These are phyloP conservation scores for Hypomontagnella monticulosa DNA, from an alignment of 495 filamentous ascomycete genomes.

Conservation along the genomic window DNA sequence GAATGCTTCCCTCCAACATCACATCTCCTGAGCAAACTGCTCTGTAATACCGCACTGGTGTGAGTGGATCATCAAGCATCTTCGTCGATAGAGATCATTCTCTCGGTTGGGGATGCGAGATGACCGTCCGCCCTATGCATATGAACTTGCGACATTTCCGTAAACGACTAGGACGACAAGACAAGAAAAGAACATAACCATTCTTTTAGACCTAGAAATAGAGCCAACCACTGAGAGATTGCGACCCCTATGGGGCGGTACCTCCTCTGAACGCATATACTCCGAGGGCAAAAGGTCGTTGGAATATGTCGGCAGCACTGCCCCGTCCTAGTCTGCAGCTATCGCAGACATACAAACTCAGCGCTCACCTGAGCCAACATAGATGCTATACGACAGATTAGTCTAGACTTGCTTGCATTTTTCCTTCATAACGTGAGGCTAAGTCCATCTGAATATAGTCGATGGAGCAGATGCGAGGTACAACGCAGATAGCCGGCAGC, in stretches of 20 bases:
- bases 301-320: constrained; percentile 19
- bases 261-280: constrained; percentile 4
- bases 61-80: constrained; percentile 14
- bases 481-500: constrained; percentile 14
- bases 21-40: constrained; percentile 2
- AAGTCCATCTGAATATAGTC: constrained; percentile 33
- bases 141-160: constrained; percentile 6
- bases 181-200: constrained; percentile 7
- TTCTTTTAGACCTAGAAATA: constrained; percentile 29
- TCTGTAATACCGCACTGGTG: constrained; percentile 17
- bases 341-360: constrained; percentile 3
- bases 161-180: neutral
- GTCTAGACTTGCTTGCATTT: constrained; percentile 13
- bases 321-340: constrained; percentile 18
- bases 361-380: neutral
- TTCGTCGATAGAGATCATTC: constrained; percentile 10
- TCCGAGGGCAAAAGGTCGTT: constrained; percentile 6
- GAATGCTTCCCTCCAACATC: constrained; percentile 7
- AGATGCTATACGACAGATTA: constrained; percentile 27
- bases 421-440: constrained; percentile 16
- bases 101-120: constrained; percentile 11
- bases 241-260: constrained; percentile 26
- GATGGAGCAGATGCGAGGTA: constrained; percentile 24
- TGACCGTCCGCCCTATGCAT: constrained; percentile 8
- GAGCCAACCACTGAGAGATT: constrained; percentile 15